These are phyloP conservation scores for Senna siamea DNA, from an alignment of 306 rosid species.

Conservation along the genomic window DNA sequence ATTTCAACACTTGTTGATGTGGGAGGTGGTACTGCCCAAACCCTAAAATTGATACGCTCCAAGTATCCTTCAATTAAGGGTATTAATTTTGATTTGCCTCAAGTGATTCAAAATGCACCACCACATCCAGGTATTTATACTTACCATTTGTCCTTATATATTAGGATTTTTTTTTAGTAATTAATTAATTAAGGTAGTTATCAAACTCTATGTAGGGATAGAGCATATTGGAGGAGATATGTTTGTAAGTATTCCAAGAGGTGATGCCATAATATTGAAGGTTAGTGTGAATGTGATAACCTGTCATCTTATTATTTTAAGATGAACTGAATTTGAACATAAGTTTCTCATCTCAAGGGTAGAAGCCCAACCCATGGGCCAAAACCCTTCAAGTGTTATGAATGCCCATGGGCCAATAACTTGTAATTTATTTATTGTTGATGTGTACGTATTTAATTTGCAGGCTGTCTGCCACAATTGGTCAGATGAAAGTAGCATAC, in stretches of 20 bases:
- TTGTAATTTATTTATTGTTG: too few relatives aligned
- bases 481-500: conserved; percentile 35
- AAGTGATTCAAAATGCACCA: conserved; percentile 40
- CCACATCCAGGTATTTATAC: background rate
- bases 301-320: too few relatives aligned
- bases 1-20: conserved; percentile 39
- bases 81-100: conserved; percentile 43
- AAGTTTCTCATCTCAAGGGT: too few relatives aligned
- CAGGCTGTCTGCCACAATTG: conserved; percentile 41
- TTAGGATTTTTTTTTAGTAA: background rate
- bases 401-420: too few relatives aligned
- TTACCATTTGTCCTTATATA: too few relatives aligned
- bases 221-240: conserved; percentile 36
- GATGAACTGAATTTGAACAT: too few relatives aligned
- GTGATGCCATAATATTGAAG: conserved; percentile 37
- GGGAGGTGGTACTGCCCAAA: conserved; percentile 40
- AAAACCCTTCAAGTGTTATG: too few relatives aligned
- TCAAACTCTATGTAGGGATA: conserved; percentile 32
- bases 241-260: conserved; percentile 37
- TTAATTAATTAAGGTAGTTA: background rate
- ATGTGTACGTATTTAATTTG: too few relatives aligned
- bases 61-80: conserved; percentile 45
- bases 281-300: background rate
- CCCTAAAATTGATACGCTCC: conserved; percentile 30
- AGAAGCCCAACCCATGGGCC: too few relatives aligned